Percentiles rank a stretch among this genome's conserved stretches.
Conservation (phyloP, 495 filamentous ascomycete species). For the Podospora pseudoanserina region DNA sequence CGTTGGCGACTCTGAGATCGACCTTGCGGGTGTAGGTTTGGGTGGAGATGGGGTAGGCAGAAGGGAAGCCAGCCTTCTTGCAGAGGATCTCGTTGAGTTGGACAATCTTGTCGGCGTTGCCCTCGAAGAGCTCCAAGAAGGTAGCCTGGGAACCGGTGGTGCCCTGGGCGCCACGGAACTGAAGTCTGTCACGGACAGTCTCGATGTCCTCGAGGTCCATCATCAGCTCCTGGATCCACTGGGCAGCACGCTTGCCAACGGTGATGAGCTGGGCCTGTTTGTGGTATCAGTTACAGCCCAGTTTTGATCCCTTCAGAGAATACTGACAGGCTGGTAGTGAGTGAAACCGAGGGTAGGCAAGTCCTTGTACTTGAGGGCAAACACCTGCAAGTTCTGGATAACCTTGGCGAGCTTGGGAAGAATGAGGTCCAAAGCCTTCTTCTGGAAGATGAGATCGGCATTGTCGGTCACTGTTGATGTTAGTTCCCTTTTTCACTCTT, state of each 20-base stretch:
- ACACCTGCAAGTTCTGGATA: slow-evolving; percentile 72
- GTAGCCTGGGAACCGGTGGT: slow-evolving; percentile 57
- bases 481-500: slow-evolving; percentile 5
- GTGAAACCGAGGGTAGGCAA: slow-evolving; percentile 69
- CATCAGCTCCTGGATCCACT: slow-evolving; percentile 86
- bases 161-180: slow-evolving; percentile 60
- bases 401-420: slow-evolving; percentile 83
- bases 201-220: slow-evolving; percentile 84
- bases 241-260: slow-evolving; percentile 67
- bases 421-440: slow-evolving; percentile 69
- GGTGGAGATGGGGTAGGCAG: slow-evolving; percentile 67
- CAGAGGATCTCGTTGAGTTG: slow-evolving; percentile 68
- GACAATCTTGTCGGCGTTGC: slow-evolving; percentile 75
- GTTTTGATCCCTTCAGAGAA: slow-evolving; percentile 1
- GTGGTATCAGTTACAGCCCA: background rate
- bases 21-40: slow-evolving; percentile 73
- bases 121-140: slow-evolving; percentile 72
- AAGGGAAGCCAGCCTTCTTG: slow-evolving; percentile 78
- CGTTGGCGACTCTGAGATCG: slow-evolving; percentile 76
- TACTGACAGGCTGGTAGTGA: slow-evolving; percentile 61
- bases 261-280: slow-evolving; percentile 55
- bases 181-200: slow-evolving; percentile 65
- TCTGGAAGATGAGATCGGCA: slow-evolving; percentile 79
- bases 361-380: slow-evolving; percentile 73
- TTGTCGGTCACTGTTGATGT: slow-evolving; percentile 64